These are phyloP conservation scores for Phialemonium atrogriseum DNA, from an alignment of 2,329 filamentous ascomycete species.

Conservation along the genomic window DNA sequence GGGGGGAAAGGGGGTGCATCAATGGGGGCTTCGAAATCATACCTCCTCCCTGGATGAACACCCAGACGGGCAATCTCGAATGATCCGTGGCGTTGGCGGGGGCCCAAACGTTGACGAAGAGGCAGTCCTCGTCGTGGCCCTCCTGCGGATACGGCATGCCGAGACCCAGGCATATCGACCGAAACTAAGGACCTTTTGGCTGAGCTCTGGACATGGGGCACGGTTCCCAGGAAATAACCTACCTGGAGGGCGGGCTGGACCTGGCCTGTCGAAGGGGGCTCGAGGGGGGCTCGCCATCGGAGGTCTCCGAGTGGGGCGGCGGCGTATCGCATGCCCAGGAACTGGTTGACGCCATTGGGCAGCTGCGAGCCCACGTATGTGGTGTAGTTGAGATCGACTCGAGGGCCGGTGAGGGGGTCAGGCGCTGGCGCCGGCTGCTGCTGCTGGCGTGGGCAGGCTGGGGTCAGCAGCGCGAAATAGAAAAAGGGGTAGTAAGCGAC, in stretches of 20 bases:
- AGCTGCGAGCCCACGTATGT: conserved; percentile 31
- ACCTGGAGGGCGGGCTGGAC: conserved; percentile 28
- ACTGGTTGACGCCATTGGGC: conserved; percentile 32
- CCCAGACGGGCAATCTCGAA: conserved; percentile 43
- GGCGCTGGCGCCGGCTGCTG: neutral
- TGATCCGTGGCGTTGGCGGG: conserved; percentile 27
- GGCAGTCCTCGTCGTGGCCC: conserved; percentile 27
- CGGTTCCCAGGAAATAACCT: conserved; percentile 10
- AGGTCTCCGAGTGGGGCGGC: conserved; percentile 39
- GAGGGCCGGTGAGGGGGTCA: conserved; percentile 1
- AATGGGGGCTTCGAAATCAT: conserved; percentile 8
- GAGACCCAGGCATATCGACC: conserved; percentile 35
- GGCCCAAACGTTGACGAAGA: conserved; percentile 36
- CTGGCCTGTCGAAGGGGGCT: conserved; percentile 25
- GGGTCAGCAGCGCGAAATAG: conserved; percentile 3
- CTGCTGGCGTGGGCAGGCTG: conserved; percentile 3
- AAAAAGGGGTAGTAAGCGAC: too few relatives aligned
- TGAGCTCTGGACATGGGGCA: conserved; percentile 30
- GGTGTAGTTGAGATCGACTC: conserved; percentile 35
- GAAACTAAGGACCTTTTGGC: too few relatives aligned
- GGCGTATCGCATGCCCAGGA: conserved; percentile 42
- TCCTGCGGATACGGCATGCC: conserved; percentile 20
- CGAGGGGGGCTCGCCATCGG: conserved; percentile 40
- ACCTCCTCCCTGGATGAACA: conserved; percentile 41
- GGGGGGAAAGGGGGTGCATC: neutral